Base-by-base conservation (phyloP, 495 filamentous ascomycete genomes). In the Aspergillus funiculosus region DNA sequence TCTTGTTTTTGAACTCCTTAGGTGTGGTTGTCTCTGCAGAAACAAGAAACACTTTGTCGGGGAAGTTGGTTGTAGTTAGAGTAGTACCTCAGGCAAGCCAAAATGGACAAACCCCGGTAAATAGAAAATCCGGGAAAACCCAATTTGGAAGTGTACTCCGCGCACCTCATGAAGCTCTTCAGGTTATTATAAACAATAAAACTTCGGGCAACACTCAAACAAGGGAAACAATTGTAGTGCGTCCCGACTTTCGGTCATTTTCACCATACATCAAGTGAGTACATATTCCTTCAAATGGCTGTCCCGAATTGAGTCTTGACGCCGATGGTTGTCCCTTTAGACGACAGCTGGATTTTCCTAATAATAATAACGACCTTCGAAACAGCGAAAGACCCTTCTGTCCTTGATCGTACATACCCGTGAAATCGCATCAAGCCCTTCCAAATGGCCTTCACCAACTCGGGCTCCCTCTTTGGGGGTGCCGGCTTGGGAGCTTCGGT, bases 391-490 rank as follows among this genome's bases (percentile, higher is more conserved):
- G n/a, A 9, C 13, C n/a, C n/a, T 2, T 38, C 27, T 15, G 28
- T 31, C 21, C 31, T 11, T 30, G 15, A 26, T 26, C 8, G 7
- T 18, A 8, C 22, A 31, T 10, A 22, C 11, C 36, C 37, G 0
- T 14, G 15, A 29, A 17, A 30, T 46, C 15, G 17, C 26, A 48
- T 21, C 43, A 42, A 27, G 44, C 28, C 24, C 26, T 24, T 8
- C 11, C 14, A 44, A 37, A 61, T 61, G 63, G 34, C 53, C 25
- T 64, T 55, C 21, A 36, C 54, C 38, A 63, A 49, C 25, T 41
- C 60, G 11, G 34, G 54, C 30, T 67, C 68, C 22, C 48, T 69
- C 24, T 70, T 70, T 53, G 68, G 64, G 49, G 58, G 57, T 4
- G 53, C 53, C 46, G 56, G 59, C 17, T 46, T 68, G 39, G 62